phyloP scores from a whole-genome alignment of 2,329 filamentous ascomycete genomes.

The Xenosphaeropsis pyriputrescens region DNA sequence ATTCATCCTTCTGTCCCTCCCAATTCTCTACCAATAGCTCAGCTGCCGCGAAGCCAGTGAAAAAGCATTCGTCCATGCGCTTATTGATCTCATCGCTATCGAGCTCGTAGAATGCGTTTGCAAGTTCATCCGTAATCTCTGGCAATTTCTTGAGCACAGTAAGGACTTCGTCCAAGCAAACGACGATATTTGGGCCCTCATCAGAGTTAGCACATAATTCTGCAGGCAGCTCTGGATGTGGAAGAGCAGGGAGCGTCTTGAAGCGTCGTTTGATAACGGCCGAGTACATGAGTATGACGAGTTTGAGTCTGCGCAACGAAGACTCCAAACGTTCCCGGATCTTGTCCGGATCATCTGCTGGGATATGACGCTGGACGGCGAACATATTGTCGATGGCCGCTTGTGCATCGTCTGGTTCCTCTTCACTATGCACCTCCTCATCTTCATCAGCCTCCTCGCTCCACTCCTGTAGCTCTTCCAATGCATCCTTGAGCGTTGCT shows the following conservation, averaged over 20 bases:
- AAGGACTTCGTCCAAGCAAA: slow-evolving; percentile 40
- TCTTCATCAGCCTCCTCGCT: slow-evolving; percentile 48
- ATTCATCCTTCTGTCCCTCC: slow-evolving; percentile 56
- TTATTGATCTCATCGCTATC: slow-evolving; percentile 42
- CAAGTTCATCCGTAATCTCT: slow-evolving; percentile 55
- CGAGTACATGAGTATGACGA: slow-evolving; percentile 53
- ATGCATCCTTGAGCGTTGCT: slow-evolving; percentile 65
- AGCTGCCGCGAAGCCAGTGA: slow-evolving; percentile 39
- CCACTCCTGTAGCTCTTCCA: slow-evolving; percentile 82
- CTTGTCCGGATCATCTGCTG: slow-evolving; percentile 44
- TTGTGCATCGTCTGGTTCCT: slow-evolving; percentile 26
- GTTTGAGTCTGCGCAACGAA: slow-evolving; percentile 48
- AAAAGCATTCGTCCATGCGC: slow-evolving; percentile 42
- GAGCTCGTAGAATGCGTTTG: slow-evolving; percentile 57
- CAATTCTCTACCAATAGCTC: slow-evolving; percentile 43
- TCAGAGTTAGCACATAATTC: slow-evolving; percentile 7
- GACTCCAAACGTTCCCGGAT: slow-evolving; percentile 52
- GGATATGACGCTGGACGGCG: slow-evolving; percentile 43
- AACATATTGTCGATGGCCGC: slow-evolving; percentile 56
- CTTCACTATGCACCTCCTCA: slow-evolving; percentile 32
- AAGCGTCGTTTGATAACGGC: slow-evolving; percentile 57
- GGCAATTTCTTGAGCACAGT: slow-evolving; percentile 43
- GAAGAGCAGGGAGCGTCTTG: slow-evolving; percentile 37
- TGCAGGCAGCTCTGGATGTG: slow-evolving; percentile 19
- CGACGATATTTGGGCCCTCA: slow-evolving; percentile 8